Base-by-base conservation (phyloP, 768 basidiomycete species). In the Lactarius quietus region DNA sequence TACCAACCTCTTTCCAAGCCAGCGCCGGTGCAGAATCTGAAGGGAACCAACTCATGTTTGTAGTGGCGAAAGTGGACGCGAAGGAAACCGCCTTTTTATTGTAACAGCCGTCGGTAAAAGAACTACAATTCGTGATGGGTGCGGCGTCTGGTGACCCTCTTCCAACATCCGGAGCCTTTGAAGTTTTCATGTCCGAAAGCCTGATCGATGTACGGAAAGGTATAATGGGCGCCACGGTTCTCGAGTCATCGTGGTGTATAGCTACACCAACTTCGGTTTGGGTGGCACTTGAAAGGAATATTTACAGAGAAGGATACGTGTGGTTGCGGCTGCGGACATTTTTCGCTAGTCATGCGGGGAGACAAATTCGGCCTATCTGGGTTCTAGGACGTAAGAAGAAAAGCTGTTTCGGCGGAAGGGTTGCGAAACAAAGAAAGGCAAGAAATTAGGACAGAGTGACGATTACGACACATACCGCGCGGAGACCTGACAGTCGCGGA, bases 41-140 rank as follows among this genome's bases (percentile, higher is more conserved):
- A 54, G 65, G 29, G 65, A 66, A 62, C 65, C 65, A 66, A 55
- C 56, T 62, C 65, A 66, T 66, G 61, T 62, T 54, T 53, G 65
- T 62, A 26, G 56, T 62, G 57, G 18, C 7, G 60, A 31, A 58
- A 4, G 28, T 57, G 41, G 57, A 62, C 43, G 15, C 56, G 41
- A 58, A 35, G 31, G n/a, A 18, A 26, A 2, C 29, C 26, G 61
- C 57, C 65, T 66, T 66, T n/a, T 66, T 66, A 62, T 62, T 43
- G 15, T 36, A 23, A 20, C 51, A 35, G 57, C n/a, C 23, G 35
- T 17, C 56, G 52, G 43, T n/a, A 41, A 31, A 45, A 26, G 28
- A 39, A 38, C 20, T 38, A 59, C 20, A 53, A 54, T 53, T 26
- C n/a, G 18, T 36, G 39, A 45, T 28, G n/a, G n/a, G 33, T n/a